Conservation (phyloP, 208 protist genomes). For the Lotmaria passim region DNA sequence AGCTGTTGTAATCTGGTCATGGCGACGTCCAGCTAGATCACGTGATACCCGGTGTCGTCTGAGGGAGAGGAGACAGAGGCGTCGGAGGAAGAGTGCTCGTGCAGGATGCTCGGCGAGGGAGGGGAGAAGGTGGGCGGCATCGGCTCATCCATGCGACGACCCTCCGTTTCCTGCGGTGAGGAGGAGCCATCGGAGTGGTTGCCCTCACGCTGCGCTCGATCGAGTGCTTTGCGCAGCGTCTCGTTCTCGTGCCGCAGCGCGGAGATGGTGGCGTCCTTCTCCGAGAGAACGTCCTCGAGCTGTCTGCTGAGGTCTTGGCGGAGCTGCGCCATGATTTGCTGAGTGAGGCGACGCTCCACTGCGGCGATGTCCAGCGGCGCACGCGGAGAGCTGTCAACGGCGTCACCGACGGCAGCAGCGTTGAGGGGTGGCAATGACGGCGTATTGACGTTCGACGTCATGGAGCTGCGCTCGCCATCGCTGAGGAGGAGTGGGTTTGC, state of each 20-base stretch:
- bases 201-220: neutral
- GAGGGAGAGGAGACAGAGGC: conserved; percentile 14
- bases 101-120: conserved; percentile 28
- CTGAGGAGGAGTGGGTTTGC: neutral
- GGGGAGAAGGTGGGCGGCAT: conserved; percentile 1
- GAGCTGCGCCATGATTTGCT: conserved; percentile 52
- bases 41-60: neutral
- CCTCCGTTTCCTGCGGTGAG: neutral
- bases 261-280: conserved; percentile 49
- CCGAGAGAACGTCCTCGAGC: conserved; percentile 46
- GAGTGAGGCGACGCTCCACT: conserved; percentile 37
- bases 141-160: neutral
- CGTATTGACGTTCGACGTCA: neutral
- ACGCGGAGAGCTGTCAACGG: neutral
- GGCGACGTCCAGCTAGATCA: too few species aligned
- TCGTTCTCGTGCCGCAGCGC: conserved; percentile 55
- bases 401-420: too few species aligned
- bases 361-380: conserved; percentile 7
- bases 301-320: conserved; percentile 39
- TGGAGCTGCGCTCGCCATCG: conserved; percentile 5
- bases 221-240: conserved; percentile 30
- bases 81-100: conserved; percentile 18
- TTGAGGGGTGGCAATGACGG: conserved; percentile 9
- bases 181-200: neutral
- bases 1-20: too few species aligned